Conservation (phyloP, 768 basidiomycete species). For the Cystofilobasidium macerans region DNA sequence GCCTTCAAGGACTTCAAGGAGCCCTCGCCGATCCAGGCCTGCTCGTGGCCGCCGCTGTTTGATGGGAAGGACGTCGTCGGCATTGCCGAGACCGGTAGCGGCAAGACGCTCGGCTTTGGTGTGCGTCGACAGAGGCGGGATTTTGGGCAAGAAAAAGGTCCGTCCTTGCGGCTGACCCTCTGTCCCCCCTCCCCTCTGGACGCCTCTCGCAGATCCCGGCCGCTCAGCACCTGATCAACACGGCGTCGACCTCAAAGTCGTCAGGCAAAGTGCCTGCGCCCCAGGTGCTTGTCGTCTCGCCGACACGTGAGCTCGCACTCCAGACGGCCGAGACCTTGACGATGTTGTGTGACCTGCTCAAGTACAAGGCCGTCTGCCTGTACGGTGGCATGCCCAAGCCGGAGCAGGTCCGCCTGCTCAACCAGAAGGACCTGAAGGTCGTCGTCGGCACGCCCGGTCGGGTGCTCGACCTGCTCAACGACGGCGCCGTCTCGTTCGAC, state of each 20-base stretch:
- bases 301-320: constrained; percentile 89
- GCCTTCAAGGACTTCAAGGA: constrained; percentile 64
- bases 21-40: constrained; percentile 92
- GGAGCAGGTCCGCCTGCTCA: constrained; percentile 60
- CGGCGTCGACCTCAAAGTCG: constrained; percentile 1
- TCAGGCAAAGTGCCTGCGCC: constrained; percentile 29
- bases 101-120: constrained; percentile 93
- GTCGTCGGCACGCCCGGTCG: constrained; percentile 94
- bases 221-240: constrained; percentile 47
- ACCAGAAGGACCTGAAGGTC: constrained; percentile 48
- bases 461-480: constrained; percentile 79
- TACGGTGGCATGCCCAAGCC: constrained; percentile 93
- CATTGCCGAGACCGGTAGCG: constrained; percentile 85
- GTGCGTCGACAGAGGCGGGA: too few species aligned
- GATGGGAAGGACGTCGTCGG: constrained; percentile 70
- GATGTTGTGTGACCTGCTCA: constrained; percentile 56
- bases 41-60: constrained; percentile 82
- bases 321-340: constrained; percentile 82
- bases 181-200: not conserved
- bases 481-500: constrained; percentile 51
- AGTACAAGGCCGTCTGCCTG: constrained; percentile 70
- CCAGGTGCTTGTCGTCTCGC: constrained; percentile 67
- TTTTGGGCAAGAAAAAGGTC: too few species aligned
- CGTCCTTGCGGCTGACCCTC: not conserved
- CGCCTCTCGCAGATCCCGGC: constrained; percentile 48